phyloP scores from a whole-genome alignment of 1,284 basidiomycete genomes.

The Trametes hirsuta region DNA sequence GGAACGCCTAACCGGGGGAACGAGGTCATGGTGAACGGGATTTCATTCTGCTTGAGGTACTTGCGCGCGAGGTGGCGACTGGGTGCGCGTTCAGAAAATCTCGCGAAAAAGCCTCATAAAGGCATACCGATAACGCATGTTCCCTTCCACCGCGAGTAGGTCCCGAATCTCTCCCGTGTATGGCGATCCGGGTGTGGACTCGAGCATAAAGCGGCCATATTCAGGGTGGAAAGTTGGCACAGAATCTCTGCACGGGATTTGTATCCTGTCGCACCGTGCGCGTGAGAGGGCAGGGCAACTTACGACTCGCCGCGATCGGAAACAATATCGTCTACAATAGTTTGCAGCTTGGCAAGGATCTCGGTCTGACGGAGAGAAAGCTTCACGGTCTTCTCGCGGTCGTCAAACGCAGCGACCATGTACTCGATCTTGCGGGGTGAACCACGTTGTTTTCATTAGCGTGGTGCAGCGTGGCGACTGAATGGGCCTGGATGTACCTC shows the following conservation, averaged over 20 bases:
- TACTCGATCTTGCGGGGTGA: slow-evolving; percentile 81
- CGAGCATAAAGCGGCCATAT: slow-evolving; percentile 98
- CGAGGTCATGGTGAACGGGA: slow-evolving; percentile 94
- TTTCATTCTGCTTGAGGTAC: slow-evolving; percentile 84
- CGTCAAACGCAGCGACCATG: slow-evolving; percentile 91
- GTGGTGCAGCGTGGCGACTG: not conserved
- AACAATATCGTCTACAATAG: slow-evolving; percentile 70
- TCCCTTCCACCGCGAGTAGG: slow-evolving; percentile 87
- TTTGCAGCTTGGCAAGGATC: slow-evolving; percentile 83
- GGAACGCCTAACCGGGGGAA: slow-evolving; percentile 91
- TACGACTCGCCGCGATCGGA: slow-evolving; percentile 64
- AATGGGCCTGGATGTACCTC: slow-evolving; percentile 61
- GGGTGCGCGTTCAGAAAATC: slow-evolving; percentile 11
- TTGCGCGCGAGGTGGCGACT: slow-evolving; percentile 86
- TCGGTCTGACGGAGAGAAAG: slow-evolving; percentile 93
- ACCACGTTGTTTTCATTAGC: slow-evolving; percentile 18
- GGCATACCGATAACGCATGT: slow-evolving; percentile 67
- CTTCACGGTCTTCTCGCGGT: slow-evolving; percentile 78
- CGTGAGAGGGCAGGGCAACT: slow-evolving; percentile 28
- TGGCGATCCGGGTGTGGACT: slow-evolving; percentile 94
- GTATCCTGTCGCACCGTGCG: slow-evolving; percentile 5
- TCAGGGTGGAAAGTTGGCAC: slow-evolving; percentile 98
- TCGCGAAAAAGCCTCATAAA: slow-evolving; percentile 7
- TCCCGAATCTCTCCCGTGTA: slow-evolving; percentile 89
- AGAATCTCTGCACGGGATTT: slow-evolving; percentile 51